phyloP scores from a whole-genome alignment of 352 stramenopile genomes.

The Phytophthora pinifolia region DNA sequence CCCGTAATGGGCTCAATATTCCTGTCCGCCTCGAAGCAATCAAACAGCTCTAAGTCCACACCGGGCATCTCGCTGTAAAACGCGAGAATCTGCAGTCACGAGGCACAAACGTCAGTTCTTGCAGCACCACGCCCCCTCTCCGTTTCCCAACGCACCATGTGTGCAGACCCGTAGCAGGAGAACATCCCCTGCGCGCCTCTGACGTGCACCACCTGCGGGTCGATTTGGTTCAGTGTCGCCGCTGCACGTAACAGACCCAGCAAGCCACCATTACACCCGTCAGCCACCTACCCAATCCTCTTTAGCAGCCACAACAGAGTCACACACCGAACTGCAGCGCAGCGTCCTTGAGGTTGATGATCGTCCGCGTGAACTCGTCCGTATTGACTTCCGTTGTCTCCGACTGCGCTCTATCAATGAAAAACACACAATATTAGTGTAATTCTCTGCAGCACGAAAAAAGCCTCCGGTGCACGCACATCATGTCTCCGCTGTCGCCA shows the following conservation, averaged over 20 bases:
- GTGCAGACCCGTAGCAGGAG: constrained; percentile 76
- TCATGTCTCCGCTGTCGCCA: constrained; percentile 74
- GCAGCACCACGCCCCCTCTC: not conserved
- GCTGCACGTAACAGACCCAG: constrained; percentile 28
- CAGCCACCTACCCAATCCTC: not conserved
- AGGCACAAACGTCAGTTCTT: not conserved
- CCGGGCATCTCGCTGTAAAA: constrained; percentile 86
- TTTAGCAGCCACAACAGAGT: not conserved
- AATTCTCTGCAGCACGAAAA: not conserved
- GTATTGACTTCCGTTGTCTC: constrained; percentile 65
- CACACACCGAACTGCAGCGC: constrained; percentile 77
- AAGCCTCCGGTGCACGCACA: constrained; percentile 43
- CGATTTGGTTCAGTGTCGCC: constrained; percentile 78
- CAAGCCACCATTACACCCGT: constrained; percentile 1
- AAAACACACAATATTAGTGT: not conserved
- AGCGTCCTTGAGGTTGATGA: constrained; percentile 78
- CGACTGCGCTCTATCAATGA: constrained; percentile 55
- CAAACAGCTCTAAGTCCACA: constrained; percentile 73
- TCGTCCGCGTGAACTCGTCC: constrained; percentile 76
- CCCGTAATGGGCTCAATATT: constrained; percentile 70
- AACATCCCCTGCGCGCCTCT: constrained; percentile 85
- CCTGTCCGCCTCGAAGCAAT: constrained; percentile 80
- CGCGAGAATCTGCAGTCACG: constrained; percentile 60
- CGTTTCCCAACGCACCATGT: constrained; percentile 46
- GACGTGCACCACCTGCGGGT: constrained; percentile 83